phyloP scores from a whole-genome alignment of 2,329 filamentous ascomycete species.

The Dactylellina sp. region DNA sequence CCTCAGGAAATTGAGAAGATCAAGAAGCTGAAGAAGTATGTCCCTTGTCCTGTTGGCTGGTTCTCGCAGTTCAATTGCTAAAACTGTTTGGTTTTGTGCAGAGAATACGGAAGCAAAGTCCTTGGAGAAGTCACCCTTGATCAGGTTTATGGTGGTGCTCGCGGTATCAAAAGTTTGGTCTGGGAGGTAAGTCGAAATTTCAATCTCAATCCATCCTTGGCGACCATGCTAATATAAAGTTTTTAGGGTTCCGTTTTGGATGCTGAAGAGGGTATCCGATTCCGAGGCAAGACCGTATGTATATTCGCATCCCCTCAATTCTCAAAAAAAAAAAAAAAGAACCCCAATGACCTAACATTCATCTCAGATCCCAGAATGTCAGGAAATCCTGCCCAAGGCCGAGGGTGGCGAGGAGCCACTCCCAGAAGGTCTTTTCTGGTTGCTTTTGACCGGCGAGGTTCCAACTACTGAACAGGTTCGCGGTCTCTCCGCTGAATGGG shows the following conservation, averaged over 20 bases:
- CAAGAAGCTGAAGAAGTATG: constrained; percentile 94
- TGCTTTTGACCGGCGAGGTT: constrained; percentile 97
- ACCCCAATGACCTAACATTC: neutral
- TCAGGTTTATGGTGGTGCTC: constrained; percentile 99
- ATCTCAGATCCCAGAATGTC: constrained; percentile 88
- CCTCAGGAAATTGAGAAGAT: constrained; percentile 98
- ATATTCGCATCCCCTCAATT: neutral
- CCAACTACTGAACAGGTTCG: constrained; percentile 98
- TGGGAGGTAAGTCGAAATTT: constrained; percentile 76
- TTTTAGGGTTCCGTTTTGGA: constrained; percentile 87
- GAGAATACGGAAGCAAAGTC: constrained; percentile 94
- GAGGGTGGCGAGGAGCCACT: constrained; percentile 96
- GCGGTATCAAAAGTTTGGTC: constrained; percentile 97
- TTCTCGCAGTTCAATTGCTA: constrained; percentile 60
- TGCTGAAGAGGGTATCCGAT: constrained; percentile 98
- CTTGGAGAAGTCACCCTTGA: constrained; percentile 98
- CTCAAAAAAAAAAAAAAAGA: neutral
- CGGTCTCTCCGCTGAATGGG: constrained; percentile 98
- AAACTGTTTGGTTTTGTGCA: constrained; percentile 64
- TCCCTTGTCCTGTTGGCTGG: neutral
- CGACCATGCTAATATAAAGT: constrained; percentile 15
- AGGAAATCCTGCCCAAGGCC: constrained; percentile 95
- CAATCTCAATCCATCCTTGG: neutral
- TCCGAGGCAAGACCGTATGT: constrained; percentile 90
- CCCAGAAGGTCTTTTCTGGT: constrained; percentile 99